Base-by-base conservation (phyloP, 257 asterid species). In the Solanum phureja region DNA sequence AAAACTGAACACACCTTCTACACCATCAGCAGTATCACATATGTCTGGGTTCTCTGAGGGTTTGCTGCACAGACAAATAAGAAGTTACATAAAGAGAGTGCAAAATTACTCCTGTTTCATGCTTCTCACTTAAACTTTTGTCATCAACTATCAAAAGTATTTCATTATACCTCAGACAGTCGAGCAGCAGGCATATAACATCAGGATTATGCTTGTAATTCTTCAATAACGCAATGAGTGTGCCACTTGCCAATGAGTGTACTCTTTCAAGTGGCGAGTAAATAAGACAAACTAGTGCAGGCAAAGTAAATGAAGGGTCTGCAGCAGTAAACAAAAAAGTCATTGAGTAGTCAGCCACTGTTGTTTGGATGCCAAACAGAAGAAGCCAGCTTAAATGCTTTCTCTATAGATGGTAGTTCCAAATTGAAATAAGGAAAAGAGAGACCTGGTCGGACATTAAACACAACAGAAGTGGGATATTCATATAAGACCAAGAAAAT, bases 151-250 rank as follows among this genome's bases (percentile, higher is more conserved):
- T 38, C 8, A 38, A 46, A 56, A 87, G 11, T 83, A 16, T 52
- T 71, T 72, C 73, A 29, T 46, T 89, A 82, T 91, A 95, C 98
- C 99, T 93, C 90, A 96, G 91, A 89, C 93, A 91, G 91, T 96
- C 98, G 35, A 96, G 96, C 90, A 96, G 94, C 92, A 91, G 77
- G 91, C 96, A 94, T 92, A 95, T 86, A 86, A 93, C 90, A 87
- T 92, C 93, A 71, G 98, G 95, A 82, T 93, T 92, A 74, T 94
- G 93, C 91, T 93, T 92, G 89, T 94, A 94, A 86, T 90, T 89
- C 88, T 92, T 91, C 89, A 96, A 90, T 92, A 96, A 90, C 82
- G 95, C 93, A 58, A 91, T 46, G 86, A 95, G 93, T 86, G 95
- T 84, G 88, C 49, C 86, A 83, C 92, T 86, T 4, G 94, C 95